Evolutionary conservation across 257 asterid genomes (phyloP).

Genomic region (Scutellaria barbata): DNA sequence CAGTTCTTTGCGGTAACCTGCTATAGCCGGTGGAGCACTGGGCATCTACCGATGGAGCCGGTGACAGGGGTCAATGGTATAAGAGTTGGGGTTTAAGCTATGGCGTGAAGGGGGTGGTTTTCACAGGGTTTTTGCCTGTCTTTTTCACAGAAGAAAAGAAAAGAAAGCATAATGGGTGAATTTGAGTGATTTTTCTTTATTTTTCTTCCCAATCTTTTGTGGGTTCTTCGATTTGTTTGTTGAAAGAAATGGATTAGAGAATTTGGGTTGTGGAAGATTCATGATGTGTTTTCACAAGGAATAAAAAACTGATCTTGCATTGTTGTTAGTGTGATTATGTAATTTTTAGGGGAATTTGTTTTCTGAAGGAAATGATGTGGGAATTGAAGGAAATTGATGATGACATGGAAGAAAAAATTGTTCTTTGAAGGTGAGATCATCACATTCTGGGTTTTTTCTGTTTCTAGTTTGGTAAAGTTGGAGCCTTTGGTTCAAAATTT

Average conservation of each 20-base stretch:
- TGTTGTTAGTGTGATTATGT: constrained; percentile 32
- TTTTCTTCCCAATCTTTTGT: background rate
- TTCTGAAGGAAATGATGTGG: constrained; percentile 38
- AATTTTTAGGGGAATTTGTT: constrained; percentile 31
- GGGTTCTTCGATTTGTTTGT: constrained; percentile 23
- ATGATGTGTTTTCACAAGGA: constrained; percentile 29
- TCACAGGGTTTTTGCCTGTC: constrained; percentile 75
- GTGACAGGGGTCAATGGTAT: constrained; percentile 73
- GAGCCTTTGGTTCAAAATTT: constrained; percentile 28
- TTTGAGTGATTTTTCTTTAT: constrained; percentile 24
- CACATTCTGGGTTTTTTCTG: constrained; percentile 34
- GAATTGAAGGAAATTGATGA: constrained; percentile 38
- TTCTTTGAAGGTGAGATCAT: constrained; percentile 52
- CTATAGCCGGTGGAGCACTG: constrained; percentile 51
- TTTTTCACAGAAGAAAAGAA: constrained; percentile 20
- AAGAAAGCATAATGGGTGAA: background rate
- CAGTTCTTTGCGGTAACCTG: constrained; percentile 59
- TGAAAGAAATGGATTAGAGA: constrained; percentile 14
- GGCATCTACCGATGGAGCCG: constrained; percentile 54
- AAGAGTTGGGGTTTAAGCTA: constrained; percentile 90
- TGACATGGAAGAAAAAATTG: constrained; percentile 38
- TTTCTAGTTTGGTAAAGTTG: constrained; percentile 42
- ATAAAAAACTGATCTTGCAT: constrained; percentile 40
- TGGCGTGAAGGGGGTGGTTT: constrained; percentile 53
- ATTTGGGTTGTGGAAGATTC: constrained; percentile 31